Conservation (phyloP, 805 yeast species). For the Candida arabinofermentans region DNA sequence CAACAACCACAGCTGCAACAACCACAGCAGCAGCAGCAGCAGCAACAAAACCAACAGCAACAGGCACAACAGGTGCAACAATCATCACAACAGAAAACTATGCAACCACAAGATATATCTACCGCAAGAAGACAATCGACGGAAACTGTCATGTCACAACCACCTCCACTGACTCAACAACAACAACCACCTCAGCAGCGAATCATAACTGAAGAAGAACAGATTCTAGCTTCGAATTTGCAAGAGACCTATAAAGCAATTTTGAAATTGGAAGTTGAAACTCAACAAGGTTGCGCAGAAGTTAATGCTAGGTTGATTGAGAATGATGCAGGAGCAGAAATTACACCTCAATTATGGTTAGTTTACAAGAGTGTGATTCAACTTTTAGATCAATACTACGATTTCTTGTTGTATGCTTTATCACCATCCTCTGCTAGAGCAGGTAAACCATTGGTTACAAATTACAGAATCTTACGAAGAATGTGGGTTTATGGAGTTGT, state of each 20-base stretch:
- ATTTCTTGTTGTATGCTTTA: conserved; percentile 65
- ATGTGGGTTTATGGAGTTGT: conserved; percentile 87
- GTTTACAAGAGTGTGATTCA: conserved; percentile 66
- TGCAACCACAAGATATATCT: background rate
- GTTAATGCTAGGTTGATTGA: conserved; percentile 45
- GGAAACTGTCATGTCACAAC: conserved; percentile 23
- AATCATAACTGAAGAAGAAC: conserved; percentile 51
- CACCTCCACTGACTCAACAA: conserved; percentile 12
- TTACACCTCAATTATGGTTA: conserved; percentile 62
- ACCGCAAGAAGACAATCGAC: conserved; percentile 22
- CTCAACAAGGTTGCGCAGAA: conserved; percentile 66
- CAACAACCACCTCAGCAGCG: conserved; percentile 19
- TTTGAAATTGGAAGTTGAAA: conserved; percentile 61
- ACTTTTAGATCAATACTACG: conserved; percentile 66
- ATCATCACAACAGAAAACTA: conserved; percentile 5
- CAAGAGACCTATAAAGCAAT: conserved; percentile 74
- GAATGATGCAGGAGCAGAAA: conserved; percentile 46
- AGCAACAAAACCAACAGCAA: conserved; percentile 1
- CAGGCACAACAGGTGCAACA: conserved; percentile 2
- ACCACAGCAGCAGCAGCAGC: conserved; percentile 5
- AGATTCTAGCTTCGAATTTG: conserved; percentile 60
- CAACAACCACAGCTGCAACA: no score
- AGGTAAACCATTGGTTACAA: conserved; percentile 72
- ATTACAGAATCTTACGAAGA: conserved; percentile 73
- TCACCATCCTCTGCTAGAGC: conserved; percentile 65